A percentile compares a stretch with the other conserved stretches of the same genome.
Evolutionary conservation across 148 eudicot genomes (phyloP).

Genomic region (Euryodendron excelsum): DNA sequence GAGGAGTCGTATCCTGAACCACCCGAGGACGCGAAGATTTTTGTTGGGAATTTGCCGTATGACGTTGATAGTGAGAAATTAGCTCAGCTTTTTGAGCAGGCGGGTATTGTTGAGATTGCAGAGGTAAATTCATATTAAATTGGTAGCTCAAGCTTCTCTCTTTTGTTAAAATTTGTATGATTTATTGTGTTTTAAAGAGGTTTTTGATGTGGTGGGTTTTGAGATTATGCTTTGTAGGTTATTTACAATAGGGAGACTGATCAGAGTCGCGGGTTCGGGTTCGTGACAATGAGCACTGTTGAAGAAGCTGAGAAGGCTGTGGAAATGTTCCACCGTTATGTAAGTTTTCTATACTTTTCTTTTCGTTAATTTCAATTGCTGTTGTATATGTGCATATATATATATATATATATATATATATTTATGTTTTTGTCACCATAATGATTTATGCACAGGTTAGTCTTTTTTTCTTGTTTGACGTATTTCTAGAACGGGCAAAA

Average conservation of each 20-base stretch:
- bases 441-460: not conserved
- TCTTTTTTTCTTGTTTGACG: not conserved
- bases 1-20: conserved; percentile 42
- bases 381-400: not conserved
- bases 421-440: not conserved
- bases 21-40: conserved; percentile 64
- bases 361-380: not conserved
- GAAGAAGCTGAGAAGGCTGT: conserved; percentile 88
- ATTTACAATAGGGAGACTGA: conserved; percentile 91
- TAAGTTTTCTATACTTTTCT: conserved; percentile 32
- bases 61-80: conserved; percentile 72
- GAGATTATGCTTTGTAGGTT: conserved; percentile 40
- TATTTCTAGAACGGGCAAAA: not conserved
- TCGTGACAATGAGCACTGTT: conserved; percentile 92
- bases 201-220: not conserved
- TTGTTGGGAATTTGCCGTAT: conserved; percentile 76
- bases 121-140: conserved; percentile 32
- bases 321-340: conserved; percentile 66
- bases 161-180: conserved; percentile 8
- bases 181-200: not conserved
- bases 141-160: not conserved
- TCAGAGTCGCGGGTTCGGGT: conserved; percentile 89
- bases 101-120: conserved; percentile 79
- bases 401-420: not conserved
- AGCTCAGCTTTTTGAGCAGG: conserved; percentile 65